A percentile compares a stretch with the other conserved stretches of the same genome.
Conservation (phyloP, 1,139 yeast genomes). For the Saccharomyces pastorianus region DNA sequence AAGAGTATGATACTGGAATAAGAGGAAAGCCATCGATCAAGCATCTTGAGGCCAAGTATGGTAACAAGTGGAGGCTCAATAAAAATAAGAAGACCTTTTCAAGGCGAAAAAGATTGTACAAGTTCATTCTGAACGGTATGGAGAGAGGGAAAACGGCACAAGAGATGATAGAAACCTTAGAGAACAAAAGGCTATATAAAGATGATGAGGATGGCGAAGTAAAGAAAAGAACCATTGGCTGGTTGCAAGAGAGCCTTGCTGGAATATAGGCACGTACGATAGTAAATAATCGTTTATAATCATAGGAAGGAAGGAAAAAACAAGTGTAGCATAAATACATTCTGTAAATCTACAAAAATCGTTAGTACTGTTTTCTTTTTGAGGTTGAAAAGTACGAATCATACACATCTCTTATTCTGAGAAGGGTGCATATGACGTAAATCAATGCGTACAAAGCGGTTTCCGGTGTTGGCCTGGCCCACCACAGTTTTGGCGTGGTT, state of each 20-base stretch:
- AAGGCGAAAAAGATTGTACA: slow-evolving; percentile 33
- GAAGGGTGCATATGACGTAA: background rate
- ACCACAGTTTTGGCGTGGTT: background rate
- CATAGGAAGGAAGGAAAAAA: background rate
- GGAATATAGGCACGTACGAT: slow-evolving; percentile 17
- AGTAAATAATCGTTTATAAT: background rate
- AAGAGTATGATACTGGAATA: slow-evolving; percentile 32
- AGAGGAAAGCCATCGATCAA: slow-evolving; percentile 33
- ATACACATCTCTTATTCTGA: background rate
- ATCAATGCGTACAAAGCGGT: background rate
- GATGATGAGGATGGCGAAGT: slow-evolving; percentile 28
- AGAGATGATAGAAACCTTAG: slow-evolving; percentile 29
- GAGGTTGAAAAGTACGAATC: background rate
- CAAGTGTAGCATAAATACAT: background rate
- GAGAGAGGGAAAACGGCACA: slow-evolving; percentile 31
- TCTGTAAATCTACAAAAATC: background rate
- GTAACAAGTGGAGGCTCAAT: slow-evolving; percentile 32
- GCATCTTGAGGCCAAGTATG: slow-evolving; percentile 31
- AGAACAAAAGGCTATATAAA: slow-evolving; percentile 26
- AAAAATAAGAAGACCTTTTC: slow-evolving; percentile 31
- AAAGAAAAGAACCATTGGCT: slow-evolving; percentile 31
- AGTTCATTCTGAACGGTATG: slow-evolving; percentile 32
- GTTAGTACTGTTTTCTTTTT: background rate
- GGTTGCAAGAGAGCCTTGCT: slow-evolving; percentile 32
- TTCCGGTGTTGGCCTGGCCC: background rate